phyloP scores from a whole-genome alignment of 106 monocot genomes.

The Ottelia alismoides region DNA sequence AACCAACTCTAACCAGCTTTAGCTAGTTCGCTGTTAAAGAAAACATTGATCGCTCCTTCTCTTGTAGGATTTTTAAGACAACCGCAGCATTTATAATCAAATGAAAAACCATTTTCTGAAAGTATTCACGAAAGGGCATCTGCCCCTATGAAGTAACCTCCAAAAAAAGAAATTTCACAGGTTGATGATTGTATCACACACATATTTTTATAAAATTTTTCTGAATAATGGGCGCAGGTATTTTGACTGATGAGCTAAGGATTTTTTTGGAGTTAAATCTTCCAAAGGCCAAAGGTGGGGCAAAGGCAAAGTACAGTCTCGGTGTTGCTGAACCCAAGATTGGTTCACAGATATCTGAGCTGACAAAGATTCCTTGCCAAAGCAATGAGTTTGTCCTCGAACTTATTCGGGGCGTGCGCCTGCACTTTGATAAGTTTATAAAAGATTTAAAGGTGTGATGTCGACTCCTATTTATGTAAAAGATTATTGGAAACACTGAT shows the following conservation, averaged over 20 bases:
- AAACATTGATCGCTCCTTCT: no score
- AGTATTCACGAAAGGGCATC: no score
- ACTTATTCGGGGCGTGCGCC: slow-evolving; percentile 69
- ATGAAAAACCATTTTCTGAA: no score
- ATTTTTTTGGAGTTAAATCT: slow-evolving; percentile 75
- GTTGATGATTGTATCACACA: no score
- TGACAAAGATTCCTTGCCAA: slow-evolving; percentile 78
- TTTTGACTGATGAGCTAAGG: slow-evolving; percentile 79
- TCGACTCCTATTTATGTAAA: neutral
- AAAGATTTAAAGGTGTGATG: slow-evolving; percentile 78
- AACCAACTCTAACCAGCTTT: no score
- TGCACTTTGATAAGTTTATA: slow-evolving; percentile 78
- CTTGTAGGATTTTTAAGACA: no score
- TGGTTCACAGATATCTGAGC: slow-evolving; percentile 70
- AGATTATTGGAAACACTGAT: no score
- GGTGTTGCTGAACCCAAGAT: slow-evolving; percentile 85
- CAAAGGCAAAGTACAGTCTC: slow-evolving; percentile 70
- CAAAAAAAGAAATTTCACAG: no score
- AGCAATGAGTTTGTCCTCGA: slow-evolving; percentile 77
- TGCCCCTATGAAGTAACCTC: no score
- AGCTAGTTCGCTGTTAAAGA: no score
- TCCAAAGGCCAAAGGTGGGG: slow-evolving; percentile 58
- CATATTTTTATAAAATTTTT: no score
- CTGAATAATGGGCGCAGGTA: slow-evolving; percentile 22
- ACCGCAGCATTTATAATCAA: no score